A percentile compares a stretch with the other conserved stretches of the same genome.
Evolutionary conservation across 2,329 filamentous ascomycete species (phyloP).

Genomic region (Ceratocystis alfenasii): DNA sequence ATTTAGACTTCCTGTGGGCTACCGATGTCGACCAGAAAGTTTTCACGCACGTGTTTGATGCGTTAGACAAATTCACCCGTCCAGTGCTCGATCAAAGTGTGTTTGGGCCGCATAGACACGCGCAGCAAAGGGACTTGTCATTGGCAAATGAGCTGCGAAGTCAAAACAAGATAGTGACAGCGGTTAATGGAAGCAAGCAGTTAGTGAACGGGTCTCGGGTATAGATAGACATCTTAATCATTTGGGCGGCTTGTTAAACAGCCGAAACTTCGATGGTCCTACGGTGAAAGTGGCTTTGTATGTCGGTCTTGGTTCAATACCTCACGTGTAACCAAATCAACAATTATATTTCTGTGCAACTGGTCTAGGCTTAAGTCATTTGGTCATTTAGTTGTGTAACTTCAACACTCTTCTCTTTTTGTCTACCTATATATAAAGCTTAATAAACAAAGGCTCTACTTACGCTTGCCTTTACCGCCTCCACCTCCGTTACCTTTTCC

Average conservation of each 20-base stretch:
- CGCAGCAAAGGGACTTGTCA: conserved; percentile 39
- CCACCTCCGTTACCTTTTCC: conserved; percentile 27
- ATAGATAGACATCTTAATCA: no score
- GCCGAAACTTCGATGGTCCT: no score
- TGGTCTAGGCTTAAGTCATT: no score
- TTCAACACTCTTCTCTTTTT: not conserved
- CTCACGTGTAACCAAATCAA: not conserved
- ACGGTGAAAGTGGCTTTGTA: no score
- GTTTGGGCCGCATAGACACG: conserved; percentile 45
- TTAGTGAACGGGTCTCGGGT: not conserved
- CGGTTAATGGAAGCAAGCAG: not conserved
- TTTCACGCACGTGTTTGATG: conserved; percentile 84
- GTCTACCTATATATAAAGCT: no score
- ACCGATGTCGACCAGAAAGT: conserved; percentile 71
- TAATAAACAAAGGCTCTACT: conserved; percentile 10
- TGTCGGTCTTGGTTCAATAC: not conserved
- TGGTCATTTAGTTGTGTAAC: not conserved
- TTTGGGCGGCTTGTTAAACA: no score
- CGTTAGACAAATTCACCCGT: conserved; percentile 59
- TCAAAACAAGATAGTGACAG: not conserved
- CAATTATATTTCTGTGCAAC: not conserved
- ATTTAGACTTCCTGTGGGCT: conserved; percentile 94
- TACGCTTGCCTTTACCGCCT: conserved; percentile 36
- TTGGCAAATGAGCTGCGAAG: conserved; percentile 15
- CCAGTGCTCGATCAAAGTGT: conserved; percentile 46